Conservation (phyloP, 2,329 filamentous ascomycete genomes). For the Fusarium sp. region DNA sequence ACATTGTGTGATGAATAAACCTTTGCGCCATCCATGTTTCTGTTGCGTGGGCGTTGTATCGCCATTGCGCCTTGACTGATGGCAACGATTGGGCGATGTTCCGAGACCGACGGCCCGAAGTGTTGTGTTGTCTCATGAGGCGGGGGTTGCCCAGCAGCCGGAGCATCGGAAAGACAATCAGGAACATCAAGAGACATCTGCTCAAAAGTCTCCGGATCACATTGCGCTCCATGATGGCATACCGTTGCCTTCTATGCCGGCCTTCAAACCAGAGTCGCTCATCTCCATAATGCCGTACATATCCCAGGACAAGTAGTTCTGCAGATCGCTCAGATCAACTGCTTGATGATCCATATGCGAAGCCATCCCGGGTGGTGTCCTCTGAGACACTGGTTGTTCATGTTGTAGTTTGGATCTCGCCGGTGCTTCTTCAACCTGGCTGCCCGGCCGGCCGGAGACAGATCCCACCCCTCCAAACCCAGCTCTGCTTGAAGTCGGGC, state of each 20-base stretch:
- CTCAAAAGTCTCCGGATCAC: constrained; percentile 10
- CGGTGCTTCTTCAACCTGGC: constrained; percentile 36
- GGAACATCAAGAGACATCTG: neutral
- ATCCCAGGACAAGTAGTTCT: constrained; percentile 53
- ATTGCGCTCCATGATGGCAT: constrained; percentile 46
- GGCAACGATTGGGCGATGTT: constrained; percentile 25
- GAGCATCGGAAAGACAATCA: neutral
- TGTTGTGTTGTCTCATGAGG: neutral
- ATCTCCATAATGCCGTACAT: constrained; percentile 55
- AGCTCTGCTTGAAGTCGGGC: constrained; percentile 22
- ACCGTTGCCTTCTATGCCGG: constrained; percentile 48
- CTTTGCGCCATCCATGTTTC: no score
- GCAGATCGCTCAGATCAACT: constrained; percentile 51
- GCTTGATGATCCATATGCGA: constrained; percentile 48
- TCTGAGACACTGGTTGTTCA: constrained; percentile 48
- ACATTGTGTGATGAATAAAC: no score
- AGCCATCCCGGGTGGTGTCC: constrained; percentile 34
- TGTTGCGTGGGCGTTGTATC: no score
- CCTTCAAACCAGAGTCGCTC: constrained; percentile 49
- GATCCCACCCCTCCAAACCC: constrained; percentile 21
- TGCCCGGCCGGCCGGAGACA: constrained; percentile 19
- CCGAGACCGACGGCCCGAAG: constrained; percentile 33
- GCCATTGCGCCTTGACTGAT: constrained; percentile 9
- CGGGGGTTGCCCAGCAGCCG: neutral
- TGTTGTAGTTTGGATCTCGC: constrained; percentile 49